Conservation (phyloP, 1,284 basidiomycete species). For the Tylopilus sp. region DNA sequence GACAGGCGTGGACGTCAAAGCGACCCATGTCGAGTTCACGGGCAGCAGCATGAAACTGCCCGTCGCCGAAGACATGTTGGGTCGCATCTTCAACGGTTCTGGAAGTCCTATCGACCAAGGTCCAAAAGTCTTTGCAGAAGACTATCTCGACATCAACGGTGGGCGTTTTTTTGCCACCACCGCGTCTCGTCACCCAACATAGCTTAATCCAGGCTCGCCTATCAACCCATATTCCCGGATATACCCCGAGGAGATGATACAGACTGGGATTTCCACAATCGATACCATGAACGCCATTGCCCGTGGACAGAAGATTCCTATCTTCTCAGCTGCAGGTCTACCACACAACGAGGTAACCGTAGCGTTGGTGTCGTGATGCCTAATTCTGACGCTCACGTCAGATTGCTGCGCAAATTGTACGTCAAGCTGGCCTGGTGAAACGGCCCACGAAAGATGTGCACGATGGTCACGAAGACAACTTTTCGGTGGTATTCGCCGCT, state of each 20-base stretch:
- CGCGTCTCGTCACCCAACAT: slow-evolving; percentile 16
- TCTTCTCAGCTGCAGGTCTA: slow-evolving; percentile 98
- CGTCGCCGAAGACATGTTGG: slow-evolving; percentile 99
- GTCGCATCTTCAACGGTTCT: slow-evolving; percentile 98
- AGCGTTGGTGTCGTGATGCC: slow-evolving; percentile 18
- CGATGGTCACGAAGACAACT: slow-evolving; percentile 99
- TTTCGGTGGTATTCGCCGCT: slow-evolving; percentile 98
- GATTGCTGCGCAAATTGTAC: slow-evolving; percentile 99
- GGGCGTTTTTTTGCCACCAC: slow-evolving; percentile 27
- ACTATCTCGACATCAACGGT: slow-evolving; percentile 99
- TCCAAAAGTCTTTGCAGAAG: slow-evolving; percentile 98
- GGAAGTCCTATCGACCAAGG: slow-evolving; percentile 98
- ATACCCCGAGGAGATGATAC: slow-evolving; percentile 99
- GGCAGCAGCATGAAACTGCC: slow-evolving; percentile 98
- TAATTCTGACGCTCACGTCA: slow-evolving; percentile 35
- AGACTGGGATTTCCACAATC: slow-evolving; percentile 99
- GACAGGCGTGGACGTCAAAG: slow-evolving; percentile 94
- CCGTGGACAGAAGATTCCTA: slow-evolving; percentile 99
- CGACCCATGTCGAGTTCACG: slow-evolving; percentile 97
- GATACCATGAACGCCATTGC: slow-evolving; percentile 99
- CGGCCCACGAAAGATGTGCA: slow-evolving; percentile 94
- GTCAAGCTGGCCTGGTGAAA: slow-evolving; percentile 97
- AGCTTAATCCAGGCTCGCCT: slow-evolving; percentile 71
- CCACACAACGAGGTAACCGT: slow-evolving; percentile 91
- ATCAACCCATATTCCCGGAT: slow-evolving; percentile 99